Conservation (phyloP, 2,329 filamentous ascomycete species). For the Leptographium wingfieldii region DNA sequence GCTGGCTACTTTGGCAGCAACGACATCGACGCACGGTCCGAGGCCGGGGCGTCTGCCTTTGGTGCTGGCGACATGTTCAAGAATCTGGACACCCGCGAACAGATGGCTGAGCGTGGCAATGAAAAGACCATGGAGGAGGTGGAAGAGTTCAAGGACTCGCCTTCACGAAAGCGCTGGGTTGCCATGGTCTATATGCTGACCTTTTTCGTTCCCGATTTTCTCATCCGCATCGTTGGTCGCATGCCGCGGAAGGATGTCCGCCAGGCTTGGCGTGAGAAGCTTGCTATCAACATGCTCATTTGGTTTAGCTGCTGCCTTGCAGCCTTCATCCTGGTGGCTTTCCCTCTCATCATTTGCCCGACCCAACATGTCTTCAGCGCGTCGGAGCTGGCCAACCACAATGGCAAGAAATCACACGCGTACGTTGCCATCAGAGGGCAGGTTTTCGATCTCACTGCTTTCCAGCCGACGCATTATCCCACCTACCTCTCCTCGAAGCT, state of each 20-base stretch:
- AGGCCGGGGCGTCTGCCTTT: conserved; percentile 83
- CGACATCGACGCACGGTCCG: conserved; percentile 75
- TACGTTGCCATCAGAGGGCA: conserved; percentile 78
- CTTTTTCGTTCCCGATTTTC: conserved; percentile 75
- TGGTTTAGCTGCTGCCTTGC: conserved; percentile 72
- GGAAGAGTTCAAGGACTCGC: conserved; percentile 66
- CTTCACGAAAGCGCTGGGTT: conserved; percentile 82
- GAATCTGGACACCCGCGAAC: conserved; percentile 83
- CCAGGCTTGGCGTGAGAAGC: conserved; percentile 88
- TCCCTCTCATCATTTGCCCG: conserved; percentile 81
- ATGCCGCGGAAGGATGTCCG: conserved; percentile 91
- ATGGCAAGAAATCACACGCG: conserved; percentile 54
- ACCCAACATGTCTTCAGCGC: conserved; percentile 78
- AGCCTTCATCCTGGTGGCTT: conserved; percentile 80
- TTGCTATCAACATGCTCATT: conserved; percentile 96
- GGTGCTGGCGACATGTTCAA: conserved; percentile 96
- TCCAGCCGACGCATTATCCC: conserved; percentile 69
- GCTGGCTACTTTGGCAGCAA: conserved; percentile 69
- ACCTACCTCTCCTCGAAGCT: conserved; percentile 44
- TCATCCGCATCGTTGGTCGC: conserved; percentile 61
- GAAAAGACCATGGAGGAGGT: conserved; percentile 84
- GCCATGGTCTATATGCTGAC: conserved; percentile 73
- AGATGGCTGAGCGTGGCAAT: conserved; percentile 91
- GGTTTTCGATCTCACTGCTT: conserved; percentile 71
- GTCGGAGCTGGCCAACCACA: conserved; percentile 57